Evolutionary conservation across 805 yeast genomes (phyloP).

Genomic region (Pichia membranifaciens): DNA sequence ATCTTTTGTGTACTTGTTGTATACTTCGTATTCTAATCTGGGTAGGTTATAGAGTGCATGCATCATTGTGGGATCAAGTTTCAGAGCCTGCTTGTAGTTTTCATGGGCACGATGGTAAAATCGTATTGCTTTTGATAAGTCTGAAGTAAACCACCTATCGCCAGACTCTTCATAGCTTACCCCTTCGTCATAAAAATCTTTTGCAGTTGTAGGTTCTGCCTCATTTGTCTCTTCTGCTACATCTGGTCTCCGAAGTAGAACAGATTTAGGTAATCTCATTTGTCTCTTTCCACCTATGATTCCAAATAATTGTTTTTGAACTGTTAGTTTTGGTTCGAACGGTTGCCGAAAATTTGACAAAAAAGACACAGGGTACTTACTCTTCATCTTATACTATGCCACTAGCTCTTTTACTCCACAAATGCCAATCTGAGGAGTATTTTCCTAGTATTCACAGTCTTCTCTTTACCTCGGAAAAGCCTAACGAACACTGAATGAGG

Average conservation of each 20-base stretch:
- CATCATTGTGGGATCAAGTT: conserved; percentile 19
- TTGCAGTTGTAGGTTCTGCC: conserved; percentile 36
- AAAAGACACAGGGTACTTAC: no score
- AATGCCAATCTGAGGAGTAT: no score
- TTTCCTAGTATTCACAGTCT: no score
- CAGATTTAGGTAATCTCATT: conserved; percentile 14
- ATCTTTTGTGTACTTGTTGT: conserved; percentile 41
- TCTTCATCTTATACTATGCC: no score
- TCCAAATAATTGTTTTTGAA: no score
- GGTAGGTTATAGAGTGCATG: conserved; percentile 58
- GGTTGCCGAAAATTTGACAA: no score
- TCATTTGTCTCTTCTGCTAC: conserved; percentile 2
- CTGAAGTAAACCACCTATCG: conserved; percentile 66
- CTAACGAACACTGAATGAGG: no score
- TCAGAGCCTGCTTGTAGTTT: conserved; percentile 36
- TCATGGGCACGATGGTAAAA: conserved; percentile 56
- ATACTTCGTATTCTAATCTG: conserved; percentile 54
- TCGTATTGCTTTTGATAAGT: conserved; percentile 55
- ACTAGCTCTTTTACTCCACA: no score
- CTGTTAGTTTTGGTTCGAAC: no score
- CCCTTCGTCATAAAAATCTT: conserved; percentile 52
- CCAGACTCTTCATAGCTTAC: conserved; percentile 66
- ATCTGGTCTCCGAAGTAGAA: conserved; percentile 9
- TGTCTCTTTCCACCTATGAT: conserved; percentile 7
- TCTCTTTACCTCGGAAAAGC: no score